Conservation (phyloP, 805 yeast species). For the Komagataella mondaviorum region DNA sequence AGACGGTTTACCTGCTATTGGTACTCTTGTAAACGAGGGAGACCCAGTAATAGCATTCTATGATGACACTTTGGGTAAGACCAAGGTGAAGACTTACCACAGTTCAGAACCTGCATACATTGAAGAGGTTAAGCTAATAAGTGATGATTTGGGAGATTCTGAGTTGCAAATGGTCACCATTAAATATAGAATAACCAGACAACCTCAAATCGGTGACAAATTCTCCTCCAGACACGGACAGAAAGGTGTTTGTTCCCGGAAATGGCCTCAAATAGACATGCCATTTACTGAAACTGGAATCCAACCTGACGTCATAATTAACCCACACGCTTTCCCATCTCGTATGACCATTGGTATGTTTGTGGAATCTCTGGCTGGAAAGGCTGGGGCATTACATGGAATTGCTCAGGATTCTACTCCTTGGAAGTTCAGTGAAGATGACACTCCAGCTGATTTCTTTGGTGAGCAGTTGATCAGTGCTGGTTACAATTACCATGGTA, state of each 20-base stretch:
- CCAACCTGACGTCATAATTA: slow-evolving; percentile 94
- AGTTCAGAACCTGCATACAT: slow-evolving; percentile 90
- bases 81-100: slow-evolving; percentile 86
- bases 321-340: slow-evolving; percentile 99
- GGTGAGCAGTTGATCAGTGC: slow-evolving; percentile 83
- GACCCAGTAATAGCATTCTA: slow-evolving; percentile 90
- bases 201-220: slow-evolving; percentile 94
- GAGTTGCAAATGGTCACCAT: slow-evolving; percentile 81
- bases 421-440: slow-evolving; percentile 82
- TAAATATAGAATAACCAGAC: slow-evolving; percentile 82
- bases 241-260: slow-evolving; percentile 96
- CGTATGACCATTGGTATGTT: slow-evolving; percentile 99
- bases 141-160: slow-evolving; percentile 63
- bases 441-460: slow-evolving; percentile 95
- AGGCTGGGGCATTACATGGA: slow-evolving; percentile 96
- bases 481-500: slow-evolving; percentile 96
- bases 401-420: slow-evolving; percentile 96
- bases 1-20: slow-evolving; percentile 89
- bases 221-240: slow-evolving; percentile 97
- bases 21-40: slow-evolving; percentile 82
- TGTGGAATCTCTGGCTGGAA: slow-evolving; percentile 96
- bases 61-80: slow-evolving; percentile 84
- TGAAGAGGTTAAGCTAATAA: slow-evolving; percentile 86
- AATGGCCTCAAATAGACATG: slow-evolving; percentile 96
- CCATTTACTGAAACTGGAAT: slow-evolving; percentile 95